Base-by-base conservation (phyloP, 2,329 filamentous ascomycete species). In the Ustilaginoidea virens region DNA sequence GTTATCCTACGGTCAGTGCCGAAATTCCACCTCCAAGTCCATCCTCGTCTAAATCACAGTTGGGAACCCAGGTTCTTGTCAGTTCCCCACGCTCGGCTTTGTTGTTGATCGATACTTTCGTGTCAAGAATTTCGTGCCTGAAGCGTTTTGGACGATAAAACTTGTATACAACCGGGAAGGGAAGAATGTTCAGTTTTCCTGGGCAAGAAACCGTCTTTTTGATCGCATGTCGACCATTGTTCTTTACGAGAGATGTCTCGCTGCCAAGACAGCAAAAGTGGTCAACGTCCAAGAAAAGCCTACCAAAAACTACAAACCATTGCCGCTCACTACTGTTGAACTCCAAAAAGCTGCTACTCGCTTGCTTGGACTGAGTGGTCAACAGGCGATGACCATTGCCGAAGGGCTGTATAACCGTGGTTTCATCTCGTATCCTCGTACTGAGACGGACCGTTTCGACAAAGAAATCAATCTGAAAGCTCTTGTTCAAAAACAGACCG, bases 401-500 rank as follows among this genome's bases (percentile, higher is more conserved):
- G 90, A 98, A 52, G 61, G 63, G 5, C 68, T 98, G 2, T 98
- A 98, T 58, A 86, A 85, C 27, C 85, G 80, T 51, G 90, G 90
- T 0, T 96, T 86, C 55, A 93, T 98, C 53, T 94, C 86, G 52
- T 98, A 98, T 52, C 90, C 90, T 1, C 75, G 90, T 53, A 98
- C 90, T 0, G 90, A 98, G 52, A 98, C 90, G 0, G 90, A 98
- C 51, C 80, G 87, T 18, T 98, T 96, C 46, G 86, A 94, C 45
- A 73, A 72, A 43, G 87, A 69, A 4, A 94, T 96, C 60, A 77
- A 96, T 47, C 63, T 98, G 13, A 72, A 69, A 36, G 69, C 66
- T 14, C 60, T 98, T 7, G 69, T 94, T 12, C 72, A 81, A 43
- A 94, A 92, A 46, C 90, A 98, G 51, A 73, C 70, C 1, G 73